These are phyloP conservation scores for Colletotrichum spaethianum DNA, from an alignment of 2,329 filamentous ascomycete genomes.

Conservation along the genomic window DNA sequence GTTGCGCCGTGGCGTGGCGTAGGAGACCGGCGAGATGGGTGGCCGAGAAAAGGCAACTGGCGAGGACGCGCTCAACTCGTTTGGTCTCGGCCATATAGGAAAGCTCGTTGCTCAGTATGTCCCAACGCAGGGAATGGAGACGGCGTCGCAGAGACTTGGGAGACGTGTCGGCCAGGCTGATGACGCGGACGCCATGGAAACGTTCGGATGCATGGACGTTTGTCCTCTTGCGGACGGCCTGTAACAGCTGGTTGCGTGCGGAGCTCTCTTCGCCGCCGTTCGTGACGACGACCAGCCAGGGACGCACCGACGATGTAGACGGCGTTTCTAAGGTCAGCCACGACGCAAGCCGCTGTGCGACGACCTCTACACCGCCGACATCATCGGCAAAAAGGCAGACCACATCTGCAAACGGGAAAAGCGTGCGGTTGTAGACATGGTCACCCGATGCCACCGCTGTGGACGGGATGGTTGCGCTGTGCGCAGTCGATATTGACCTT, in stretches of 20 bases:
- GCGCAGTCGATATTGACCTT: not conserved
- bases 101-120: constrained; percentile 15
- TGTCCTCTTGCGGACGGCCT: not conserved
- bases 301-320: not conserved
- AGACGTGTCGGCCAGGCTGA: constrained; percentile 2
- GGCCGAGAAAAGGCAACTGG: constrained; percentile 19
- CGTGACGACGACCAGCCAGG: constrained; percentile 4
- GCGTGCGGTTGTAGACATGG: constrained; percentile 16
- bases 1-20: not conserved
- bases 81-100: constrained; percentile 11
- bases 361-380: constrained; percentile 3
- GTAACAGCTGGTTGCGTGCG: not conserved
- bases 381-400: constrained; percentile 22
- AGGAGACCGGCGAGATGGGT: constrained; percentile 18
- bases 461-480: not conserved
- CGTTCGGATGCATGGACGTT: not conserved
- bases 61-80: not conserved
- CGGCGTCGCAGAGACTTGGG: not conserved
- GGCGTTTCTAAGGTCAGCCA: not conserved
- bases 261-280: not conserved
- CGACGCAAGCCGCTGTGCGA: constrained; percentile 8
- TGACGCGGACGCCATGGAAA: constrained; percentile 1
- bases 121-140: not conserved
- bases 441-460: not conserved
- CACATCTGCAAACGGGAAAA: constrained; percentile 19